Evolutionary conservation across 73 alveolate species (phyloP).

Genomic region (Paramecium bursaria): DNA sequence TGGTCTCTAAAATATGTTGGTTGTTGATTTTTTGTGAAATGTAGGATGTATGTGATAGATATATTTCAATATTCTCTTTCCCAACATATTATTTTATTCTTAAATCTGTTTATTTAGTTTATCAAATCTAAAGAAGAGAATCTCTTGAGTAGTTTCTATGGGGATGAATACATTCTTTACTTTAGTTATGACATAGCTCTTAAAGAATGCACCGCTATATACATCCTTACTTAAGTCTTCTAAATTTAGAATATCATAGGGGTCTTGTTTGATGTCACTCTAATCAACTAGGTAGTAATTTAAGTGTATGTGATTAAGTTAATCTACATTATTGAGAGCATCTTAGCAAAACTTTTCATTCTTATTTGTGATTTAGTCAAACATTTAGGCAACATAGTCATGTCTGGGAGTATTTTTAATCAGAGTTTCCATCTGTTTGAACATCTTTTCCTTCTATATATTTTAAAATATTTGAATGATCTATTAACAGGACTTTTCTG

Average conservation of each 20-base stretch:
- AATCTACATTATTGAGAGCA: slow-evolving; percentile 17
- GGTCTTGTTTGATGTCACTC: slow-evolving; percentile 5
- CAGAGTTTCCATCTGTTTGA: too few relatives aligned
- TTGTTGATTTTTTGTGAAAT: not conserved
- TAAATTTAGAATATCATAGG: slow-evolving; percentile 34
- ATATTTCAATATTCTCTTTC: slow-evolving; percentile 30
- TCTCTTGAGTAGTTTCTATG: slow-evolving; percentile 55
- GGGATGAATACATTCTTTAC: slow-evolving; percentile 45
- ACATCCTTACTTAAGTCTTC: slow-evolving; percentile 35
- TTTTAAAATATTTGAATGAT: too few relatives aligned
- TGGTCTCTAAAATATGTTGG: not conserved
- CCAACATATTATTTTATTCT: not conserved
- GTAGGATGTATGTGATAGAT: slow-evolving; percentile 2
- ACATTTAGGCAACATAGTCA: too few relatives aligned
- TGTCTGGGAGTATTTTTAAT: too few relatives aligned
- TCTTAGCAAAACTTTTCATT: slow-evolving; percentile 49
- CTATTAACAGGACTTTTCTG: too few relatives aligned
- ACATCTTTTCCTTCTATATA: too few relatives aligned
- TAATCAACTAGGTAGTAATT: slow-evolving; percentile 8
- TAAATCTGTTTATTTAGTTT: not conserved
- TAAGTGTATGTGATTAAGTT: slow-evolving; percentile 28
- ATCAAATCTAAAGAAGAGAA: slow-evolving; percentile 22
- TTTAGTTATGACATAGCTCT: slow-evolving; percentile 27
- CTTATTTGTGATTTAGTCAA: slow-evolving; percentile 39
- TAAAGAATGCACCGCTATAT: slow-evolving; percentile 6